Base-by-base conservation (phyloP, 1,139 yeast species). In the Scheffersomyces quercinus region DNA sequence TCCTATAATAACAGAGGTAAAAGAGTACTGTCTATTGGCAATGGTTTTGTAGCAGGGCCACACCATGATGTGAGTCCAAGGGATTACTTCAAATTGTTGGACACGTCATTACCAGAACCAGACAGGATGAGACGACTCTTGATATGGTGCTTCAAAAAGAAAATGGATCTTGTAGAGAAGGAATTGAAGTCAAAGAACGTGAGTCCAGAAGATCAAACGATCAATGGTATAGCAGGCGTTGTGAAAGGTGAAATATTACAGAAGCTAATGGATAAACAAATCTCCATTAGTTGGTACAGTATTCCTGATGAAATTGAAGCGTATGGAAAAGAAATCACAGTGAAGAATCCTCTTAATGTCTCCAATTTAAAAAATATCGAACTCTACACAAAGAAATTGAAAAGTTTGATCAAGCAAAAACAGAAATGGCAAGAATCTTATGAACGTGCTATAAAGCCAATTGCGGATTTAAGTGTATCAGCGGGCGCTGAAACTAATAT, bases 11-110 rank as follows among this genome's bases (percentile, higher is more conserved):
- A 75, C 40, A 67, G 95, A 36, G 95, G 95, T 2, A 85, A 83
- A 54, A 68, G 95, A 31, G 79, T 84, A 3, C 85, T 88, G 57
- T 83, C 91, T 0, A 77, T 86, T 11, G 90, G 93, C 0, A 85
- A 83, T 55, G 93, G 93, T 3, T 82, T 81, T 50, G 72, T 67
- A 2, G 89, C 87, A 0, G 77, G 77, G 30, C 91, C 91, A 0
- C 93, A 86, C 58, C 74, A 75, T 2, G 83, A 79, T 38, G 81
- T 87, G 1, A 75, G 82, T 0, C 69, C 76, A 0, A 55, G 65
- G 14, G 85, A 82, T 42, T 81, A 81, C 54, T 81, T 79, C 58
- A 85, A 84, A 56, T 82, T 82, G 52, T 61, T 87, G 30, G 87
- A 85, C 49, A 63, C 72, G 2, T 75, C 78, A 15, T 53, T 83